Conservation (phyloP, 129 eudicot genomes). For the Pittosporum tobira region DNA sequence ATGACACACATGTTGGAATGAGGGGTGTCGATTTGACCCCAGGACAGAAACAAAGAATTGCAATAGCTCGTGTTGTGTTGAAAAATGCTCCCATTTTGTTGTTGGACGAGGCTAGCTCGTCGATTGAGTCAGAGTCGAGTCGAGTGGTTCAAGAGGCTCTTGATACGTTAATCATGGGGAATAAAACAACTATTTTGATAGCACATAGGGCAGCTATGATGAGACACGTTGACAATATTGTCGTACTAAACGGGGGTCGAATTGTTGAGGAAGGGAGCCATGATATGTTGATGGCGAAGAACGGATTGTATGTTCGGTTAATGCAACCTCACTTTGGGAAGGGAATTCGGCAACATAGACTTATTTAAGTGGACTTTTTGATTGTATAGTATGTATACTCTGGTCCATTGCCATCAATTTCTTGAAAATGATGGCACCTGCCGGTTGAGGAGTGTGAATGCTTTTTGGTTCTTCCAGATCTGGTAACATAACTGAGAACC, state of each 20-base stretch:
- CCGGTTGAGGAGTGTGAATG: slow-evolving; percentile 13
- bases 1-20: slow-evolving; percentile 97
- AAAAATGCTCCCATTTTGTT: slow-evolving; percentile 88
- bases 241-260: slow-evolving; percentile 85
- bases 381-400: slow-evolving; percentile 3
- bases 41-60: slow-evolving; percentile 95
- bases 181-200: slow-evolving; percentile 81
- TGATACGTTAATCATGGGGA: slow-evolving; percentile 95
- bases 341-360: slow-evolving; percentile 80
- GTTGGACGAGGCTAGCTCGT: slow-evolving; percentile 92
- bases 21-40: slow-evolving; percentile 93
- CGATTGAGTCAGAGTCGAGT: slow-evolving; percentile 91
- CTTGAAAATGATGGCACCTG: slow-evolving; percentile 7
- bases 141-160: slow-evolving; percentile 97
- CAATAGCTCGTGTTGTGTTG: slow-evolving; percentile 87
- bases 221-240: slow-evolving; percentile 95
- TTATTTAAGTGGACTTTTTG: slow-evolving; percentile 25
- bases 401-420: background rate
- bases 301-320: slow-evolving; percentile 78
- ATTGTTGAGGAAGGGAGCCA: slow-evolving; percentile 92
- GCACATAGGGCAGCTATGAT: slow-evolving; percentile 98
- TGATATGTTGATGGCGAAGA: slow-evolving; percentile 64
- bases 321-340: slow-evolving; percentile 94
- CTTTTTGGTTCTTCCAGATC: slow-evolving; percentile 2
- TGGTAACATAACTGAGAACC: background rate